Conservation (phyloP, 345 rosid genomes). For the Microcos paniculata region DNA sequence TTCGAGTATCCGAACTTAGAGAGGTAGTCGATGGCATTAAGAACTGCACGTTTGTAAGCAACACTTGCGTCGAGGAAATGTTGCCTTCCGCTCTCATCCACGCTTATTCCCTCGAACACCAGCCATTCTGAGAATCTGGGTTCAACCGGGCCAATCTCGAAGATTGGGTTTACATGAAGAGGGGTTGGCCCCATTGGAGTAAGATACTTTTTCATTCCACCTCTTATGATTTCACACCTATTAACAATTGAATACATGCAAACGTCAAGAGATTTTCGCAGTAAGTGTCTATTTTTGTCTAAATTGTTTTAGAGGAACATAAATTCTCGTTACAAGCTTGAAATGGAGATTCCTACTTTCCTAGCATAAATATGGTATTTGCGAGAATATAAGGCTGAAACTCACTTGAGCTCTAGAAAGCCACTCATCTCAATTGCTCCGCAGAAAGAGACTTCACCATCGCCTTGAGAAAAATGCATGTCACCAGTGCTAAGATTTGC, state of each 20-base stretch:
- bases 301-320: not conserved
- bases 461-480: slow-evolving; percentile 98
- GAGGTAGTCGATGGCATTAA: slow-evolving; percentile 88
- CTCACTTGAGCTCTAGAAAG: slow-evolving; percentile 79
- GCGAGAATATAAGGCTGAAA: not conserved
- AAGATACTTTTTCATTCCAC: slow-evolving; percentile 89
- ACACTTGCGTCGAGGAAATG: slow-evolving; percentile 84
- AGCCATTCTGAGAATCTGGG: slow-evolving; percentile 95
- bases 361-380: not conserved
- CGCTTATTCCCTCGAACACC: slow-evolving; percentile 93
- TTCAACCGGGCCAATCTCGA: slow-evolving; percentile 89
- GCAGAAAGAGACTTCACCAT: slow-evolving; percentile 90
- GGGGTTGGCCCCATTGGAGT: slow-evolving; percentile 94
- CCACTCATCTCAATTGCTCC: slow-evolving; percentile 96
- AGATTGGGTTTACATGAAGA: slow-evolving; percentile 90
- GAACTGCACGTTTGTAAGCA: slow-evolving; percentile 86
- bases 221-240: slow-evolving; percentile 81
- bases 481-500: slow-evolving; percentile 93
- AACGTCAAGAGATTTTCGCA: too few relatives aligned
- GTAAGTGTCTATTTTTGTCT: not conserved
- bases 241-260: not conserved
- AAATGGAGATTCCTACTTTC: not conserved
- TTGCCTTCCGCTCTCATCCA: slow-evolving; percentile 80
- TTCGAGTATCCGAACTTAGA: slow-evolving; percentile 91
- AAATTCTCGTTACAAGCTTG: not conserved